phyloP scores from a whole-genome alignment of 768 basidiomycete genomes.

The Xerocomellus chrysenteron region DNA sequence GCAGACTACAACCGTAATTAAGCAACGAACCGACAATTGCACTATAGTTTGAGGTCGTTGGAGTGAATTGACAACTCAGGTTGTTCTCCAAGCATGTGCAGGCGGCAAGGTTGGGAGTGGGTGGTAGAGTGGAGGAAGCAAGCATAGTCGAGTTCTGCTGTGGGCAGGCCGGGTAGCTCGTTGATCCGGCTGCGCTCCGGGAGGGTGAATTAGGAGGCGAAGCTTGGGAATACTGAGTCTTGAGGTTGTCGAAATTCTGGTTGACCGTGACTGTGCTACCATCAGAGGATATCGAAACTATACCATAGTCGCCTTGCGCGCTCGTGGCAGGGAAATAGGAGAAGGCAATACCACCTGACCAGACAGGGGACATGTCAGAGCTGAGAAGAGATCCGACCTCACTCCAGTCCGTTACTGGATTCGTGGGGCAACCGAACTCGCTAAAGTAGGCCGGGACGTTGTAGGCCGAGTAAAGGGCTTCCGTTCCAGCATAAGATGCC shows the following conservation, averaged over 20 bases:
- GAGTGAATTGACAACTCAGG: constrained; percentile 74
- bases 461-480: constrained; percentile 56
- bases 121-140: constrained; percentile 70
- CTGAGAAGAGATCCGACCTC: constrained; percentile 76
- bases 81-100: constrained; percentile 72
- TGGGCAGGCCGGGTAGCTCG: constrained; percentile 62
- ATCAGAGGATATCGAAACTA: constrained; percentile 74
- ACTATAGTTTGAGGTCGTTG: constrained; percentile 57
- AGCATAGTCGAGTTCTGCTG: constrained; percentile 54
- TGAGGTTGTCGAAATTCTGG: constrained; percentile 66
- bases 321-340: constrained; percentile 86
- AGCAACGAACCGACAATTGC: constrained; percentile 59
- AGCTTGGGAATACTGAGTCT: constrained; percentile 56
- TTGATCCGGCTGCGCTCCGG: constrained; percentile 49
- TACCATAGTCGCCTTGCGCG: constrained; percentile 74
- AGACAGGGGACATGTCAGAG: constrained; percentile 69
- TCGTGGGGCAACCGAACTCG: constrained; percentile 77
- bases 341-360: constrained; percentile 89
- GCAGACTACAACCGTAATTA: constrained; percentile 63
- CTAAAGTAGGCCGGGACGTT: constrained; percentile 88
- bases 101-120: constrained; percentile 79
- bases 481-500: constrained; percentile 53
- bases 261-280: constrained; percentile 63
- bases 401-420: constrained; percentile 68
- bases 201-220: constrained; percentile 65